phyloP scores from a whole-genome alignment of 2,329 filamentous ascomycete genomes.

The Stemphylium lycopersici region DNA sequence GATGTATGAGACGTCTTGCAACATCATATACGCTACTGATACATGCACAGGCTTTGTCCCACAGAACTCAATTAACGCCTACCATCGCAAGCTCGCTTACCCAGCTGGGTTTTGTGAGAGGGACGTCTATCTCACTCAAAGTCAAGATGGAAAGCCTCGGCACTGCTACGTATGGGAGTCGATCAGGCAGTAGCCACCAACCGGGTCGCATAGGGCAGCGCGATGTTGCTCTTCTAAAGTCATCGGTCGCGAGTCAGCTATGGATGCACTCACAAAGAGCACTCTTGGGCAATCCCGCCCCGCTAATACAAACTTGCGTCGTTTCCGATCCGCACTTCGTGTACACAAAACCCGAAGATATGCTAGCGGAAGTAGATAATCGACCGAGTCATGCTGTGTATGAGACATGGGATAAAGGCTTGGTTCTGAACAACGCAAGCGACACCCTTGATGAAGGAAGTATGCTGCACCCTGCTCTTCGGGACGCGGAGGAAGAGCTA shows the following conservation, averaged over 20 bases:
- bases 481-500: constrained; percentile 5
- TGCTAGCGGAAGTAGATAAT: constrained; percentile 11
- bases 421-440: background rate
- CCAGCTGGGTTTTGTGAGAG: constrained; percentile 10
- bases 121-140: constrained; percentile 21
- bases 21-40: constrained; percentile 11
- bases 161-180: background rate
- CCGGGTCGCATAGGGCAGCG: background rate
- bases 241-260: constrained; percentile 4
- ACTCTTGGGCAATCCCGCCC: background rate
- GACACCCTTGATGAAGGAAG: background rate
- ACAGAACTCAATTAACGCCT: constrained; percentile 47
- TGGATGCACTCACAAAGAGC: constrained; percentile 14
- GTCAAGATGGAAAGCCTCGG: constrained; percentile 20
- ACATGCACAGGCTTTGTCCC: constrained; percentile 33
- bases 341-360: constrained; percentile 10
- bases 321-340: background rate
- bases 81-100: constrained; percentile 46
- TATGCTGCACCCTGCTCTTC: background rate
- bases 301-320: constrained; percentile 10
- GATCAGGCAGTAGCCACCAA: background rate
- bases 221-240: background rate
- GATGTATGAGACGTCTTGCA: constrained; percentile 22
- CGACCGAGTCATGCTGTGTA: background rate
- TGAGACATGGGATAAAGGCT: background rate